These are phyloP conservation scores for Trichoderma sp. DNA, from an alignment of 2,329 filamentous ascomycete genomes.

Conservation along the genomic window DNA sequence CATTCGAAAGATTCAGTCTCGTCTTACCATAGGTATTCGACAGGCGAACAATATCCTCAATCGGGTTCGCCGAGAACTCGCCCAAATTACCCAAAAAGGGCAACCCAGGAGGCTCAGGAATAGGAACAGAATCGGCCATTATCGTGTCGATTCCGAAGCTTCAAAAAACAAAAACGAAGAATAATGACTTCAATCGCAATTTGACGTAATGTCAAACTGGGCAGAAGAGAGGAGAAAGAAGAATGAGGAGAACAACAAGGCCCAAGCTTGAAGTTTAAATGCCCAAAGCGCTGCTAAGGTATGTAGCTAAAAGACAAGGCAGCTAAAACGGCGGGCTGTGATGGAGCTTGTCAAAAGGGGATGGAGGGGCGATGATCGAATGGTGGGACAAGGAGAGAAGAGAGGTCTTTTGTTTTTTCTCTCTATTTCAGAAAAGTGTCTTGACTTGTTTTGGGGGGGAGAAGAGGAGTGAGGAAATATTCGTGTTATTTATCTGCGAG, in stretches of 20 bases:
- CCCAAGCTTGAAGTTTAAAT: background rate
- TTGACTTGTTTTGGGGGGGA: background rate
- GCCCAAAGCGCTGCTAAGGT: background rate
- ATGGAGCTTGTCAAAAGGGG: background rate
- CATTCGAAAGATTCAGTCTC: background rate
- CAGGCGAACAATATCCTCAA: slow-evolving; percentile 53
- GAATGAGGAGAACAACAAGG: background rate
- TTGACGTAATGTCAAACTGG: background rate
- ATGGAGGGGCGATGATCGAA: background rate
- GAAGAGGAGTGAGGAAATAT: background rate
- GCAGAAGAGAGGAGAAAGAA: background rate
- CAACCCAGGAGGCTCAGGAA: slow-evolving; percentile 62
- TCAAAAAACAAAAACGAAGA: background rate
- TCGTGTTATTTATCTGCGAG: background rate
- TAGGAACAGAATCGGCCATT: slow-evolving; percentile 44
- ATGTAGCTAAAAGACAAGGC: background rate
- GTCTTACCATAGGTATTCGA: slow-evolving; percentile 62
- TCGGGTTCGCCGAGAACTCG: slow-evolving; percentile 60
- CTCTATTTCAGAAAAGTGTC: background rate
- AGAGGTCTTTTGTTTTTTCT: background rate
- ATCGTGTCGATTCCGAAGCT: slow-evolving; percentile 15
- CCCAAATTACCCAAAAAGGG: slow-evolving; percentile 64
- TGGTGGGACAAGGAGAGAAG: background rate
- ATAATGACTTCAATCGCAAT: background rate
- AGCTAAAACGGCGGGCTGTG: background rate